A percentile compares a stretch with the other conserved stretches of the same genome.
These are phyloP conservation scores for Liriodendron chinense DNA, from an alignment of 164 flowering plant genomes.

Conservation along the genomic window DNA sequence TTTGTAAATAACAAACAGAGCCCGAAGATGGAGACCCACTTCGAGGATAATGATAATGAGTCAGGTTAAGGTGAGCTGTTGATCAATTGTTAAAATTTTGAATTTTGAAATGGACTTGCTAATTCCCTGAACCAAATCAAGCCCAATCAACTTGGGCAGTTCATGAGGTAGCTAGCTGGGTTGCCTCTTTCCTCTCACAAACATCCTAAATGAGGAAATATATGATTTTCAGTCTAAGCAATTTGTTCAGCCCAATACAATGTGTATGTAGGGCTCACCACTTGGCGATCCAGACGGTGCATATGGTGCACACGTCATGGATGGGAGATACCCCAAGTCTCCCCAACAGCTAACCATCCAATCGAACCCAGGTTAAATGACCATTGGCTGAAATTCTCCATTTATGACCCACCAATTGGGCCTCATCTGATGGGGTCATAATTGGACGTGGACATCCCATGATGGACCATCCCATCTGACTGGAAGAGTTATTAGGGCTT, in stretches of 20 bases:
- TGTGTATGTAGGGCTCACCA: too few relatives aligned
- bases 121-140: too few relatives aligned
- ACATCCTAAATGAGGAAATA: neutral
- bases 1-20: slow-evolving; percentile 49
- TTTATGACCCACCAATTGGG: neutral
- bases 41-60: slow-evolving; percentile 32
- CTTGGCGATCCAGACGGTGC: neutral
- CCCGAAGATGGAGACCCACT: slow-evolving; percentile 43
- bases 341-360: neutral
- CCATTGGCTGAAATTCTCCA: too few relatives aligned
- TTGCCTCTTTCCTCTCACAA: neutral
- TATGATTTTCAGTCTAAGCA: neutral
- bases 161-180: neutral
- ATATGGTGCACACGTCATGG: neutral
- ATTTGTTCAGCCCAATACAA: neutral
- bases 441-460: too few relatives aligned
- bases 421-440: neutral
- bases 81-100: too few relatives aligned
- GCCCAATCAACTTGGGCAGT: neutral
- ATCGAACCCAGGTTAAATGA: neutral
- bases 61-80: slow-evolving; percentile 41
- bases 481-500: too few relatives aligned
- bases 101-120: too few relatives aligned
- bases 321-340: neutral
- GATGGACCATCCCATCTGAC: neutral